Conservation (phyloP, 805 yeast species). For the Tanozyma kutaoensis region DNA sequence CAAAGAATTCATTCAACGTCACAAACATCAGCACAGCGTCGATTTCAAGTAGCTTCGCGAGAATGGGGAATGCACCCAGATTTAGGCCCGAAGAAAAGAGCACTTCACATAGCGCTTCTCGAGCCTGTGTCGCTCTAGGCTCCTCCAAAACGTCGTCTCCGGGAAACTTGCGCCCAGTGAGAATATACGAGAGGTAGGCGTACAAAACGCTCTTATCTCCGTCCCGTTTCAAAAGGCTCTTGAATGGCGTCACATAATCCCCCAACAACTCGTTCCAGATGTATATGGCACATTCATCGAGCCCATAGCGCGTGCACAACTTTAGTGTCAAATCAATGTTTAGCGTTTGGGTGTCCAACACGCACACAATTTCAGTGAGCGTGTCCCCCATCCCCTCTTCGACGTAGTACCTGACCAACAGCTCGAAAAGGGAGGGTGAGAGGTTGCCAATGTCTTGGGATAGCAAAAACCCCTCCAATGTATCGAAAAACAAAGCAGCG, state of each 20-base stretch:
- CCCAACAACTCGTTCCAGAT: constrained; percentile 58
- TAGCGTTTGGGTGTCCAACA: constrained; percentile 50
- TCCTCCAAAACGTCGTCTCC: constrained; percentile 37
- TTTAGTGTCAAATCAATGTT: constrained; percentile 69
- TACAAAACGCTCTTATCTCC: constrained; percentile 14
- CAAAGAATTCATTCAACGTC: constrained; percentile 71
- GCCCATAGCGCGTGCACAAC: constrained; percentile 40
- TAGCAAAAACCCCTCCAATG: constrained; percentile 38
- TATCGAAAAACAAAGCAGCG: constrained; percentile 32
- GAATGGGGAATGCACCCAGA: no score
- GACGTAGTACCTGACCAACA: constrained; percentile 41
- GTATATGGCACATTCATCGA: constrained; percentile 53
- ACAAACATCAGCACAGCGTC: constrained; percentile 50
- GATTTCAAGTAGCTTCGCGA: constrained; percentile 40
- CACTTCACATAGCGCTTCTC: constrained; percentile 3
- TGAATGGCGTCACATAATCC: constrained; percentile 63
- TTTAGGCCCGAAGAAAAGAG: no score
- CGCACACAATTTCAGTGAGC: constrained; percentile 58
- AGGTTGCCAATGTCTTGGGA: constrained; percentile 30
- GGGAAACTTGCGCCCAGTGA: constrained; percentile 77
- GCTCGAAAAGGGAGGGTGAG: constrained; percentile 53
- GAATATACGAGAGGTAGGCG: constrained; percentile 51
- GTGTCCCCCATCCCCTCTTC: constrained; percentile 25
- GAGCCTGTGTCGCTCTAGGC: constrained; percentile 4
- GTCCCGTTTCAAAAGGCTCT: constrained; percentile 30